Evolutionary conservation across 495 filamentous ascomycete genomes (phyloP), one percentile per base, ranked within the genome.

Genomic region (Letharia lupina): DNA sequence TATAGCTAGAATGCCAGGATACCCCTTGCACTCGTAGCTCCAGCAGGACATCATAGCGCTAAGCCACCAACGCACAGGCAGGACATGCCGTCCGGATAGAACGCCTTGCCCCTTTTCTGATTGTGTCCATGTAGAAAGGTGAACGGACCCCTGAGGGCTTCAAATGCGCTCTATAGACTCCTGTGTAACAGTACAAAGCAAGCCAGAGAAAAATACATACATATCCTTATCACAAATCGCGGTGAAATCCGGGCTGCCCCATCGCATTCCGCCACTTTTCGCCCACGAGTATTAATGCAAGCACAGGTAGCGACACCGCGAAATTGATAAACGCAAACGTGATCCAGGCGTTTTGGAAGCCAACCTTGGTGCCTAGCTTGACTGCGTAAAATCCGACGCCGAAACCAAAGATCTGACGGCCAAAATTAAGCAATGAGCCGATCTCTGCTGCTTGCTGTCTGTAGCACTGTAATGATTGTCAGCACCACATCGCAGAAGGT

Each of bases 371-470:
- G 16, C 67, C 66, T 4, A 69, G 59, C 44, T 52, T 48, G 0
- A 70, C 47, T 2, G 71, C 72, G 56, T 73, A 74, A 62, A 77
- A 78, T 13, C 72, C 75, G 31, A 77, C 65, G 12, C 69, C 70
- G 50, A 78, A 75, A 11, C 69, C 50, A 69, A 75, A 73, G 63
- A 75, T 70, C 67, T 75, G 69, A 47, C 77, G 48, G 67, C 71
- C 50, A 70, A 78, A 72, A 60, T 80, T 79, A n/a, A 80, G 72
- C 13, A 80, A 62, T 1, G 75, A 73, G 31, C 73, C 73, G 9
- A 75, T 70, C 68, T 80, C 78, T 0, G 77, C 71, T 8, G 77
- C 74, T 66, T 76, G 75, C 28, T 77, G 75, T 66, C 77, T 76
- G 64, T 81, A 80, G 65, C 74, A 76, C 62, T 80, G 52, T 35